Evolutionary conservation across 225 moss, liverwort and hornwort species (phyloP), one percentile per base, ranked within the genome.

Genomic region (Sphagnum tenellum): DNA sequence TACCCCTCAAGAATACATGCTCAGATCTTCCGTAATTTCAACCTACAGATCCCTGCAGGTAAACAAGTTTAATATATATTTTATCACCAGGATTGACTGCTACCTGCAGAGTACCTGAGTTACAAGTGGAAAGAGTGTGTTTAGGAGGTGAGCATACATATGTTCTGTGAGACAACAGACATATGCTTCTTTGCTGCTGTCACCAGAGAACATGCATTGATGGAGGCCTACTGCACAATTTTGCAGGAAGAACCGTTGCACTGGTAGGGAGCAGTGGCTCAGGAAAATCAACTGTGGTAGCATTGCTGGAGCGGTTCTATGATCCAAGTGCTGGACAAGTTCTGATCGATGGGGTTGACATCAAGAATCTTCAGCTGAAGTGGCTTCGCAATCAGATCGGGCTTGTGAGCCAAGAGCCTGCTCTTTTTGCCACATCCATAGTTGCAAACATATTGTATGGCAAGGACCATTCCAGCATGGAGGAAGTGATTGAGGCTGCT

Each of bases 311-410:
- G 57, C 84, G 91, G 8, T 91, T 89, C 59, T 91, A 91, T 69
- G 79, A 79, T 11, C 83, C 81, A 12, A 52, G 70, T 47, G 71
- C 81, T 49, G 90, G 90, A 47, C 68, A 71, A 70, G 73, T 91
- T 44, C 54, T 76, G 48, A 58, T 91, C 50, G 89, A 91, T 74
- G 78, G 86, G 59, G 70, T 74, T 56, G 71, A 84, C 72, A 80
- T 91, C 59, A 80, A 80, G 56, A 73, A 82, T 12, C 76, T 91
- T 59, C 80, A 91, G 44, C 67, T 81, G 7, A 74, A 56, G 56
- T 91, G 80, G 86, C 75, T 86, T 46, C 78, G 91, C 47, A 66
- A 2, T 73, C 89, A 86, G 66, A 89, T 91, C 48, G 89, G 86
- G 59, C 61, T 89, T 1, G 89, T 86, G 12, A 84, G 86, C 55